Base-by-base conservation (phyloP, 495 filamentous ascomycete species). In the Talaromyces proteolyticus region DNA sequence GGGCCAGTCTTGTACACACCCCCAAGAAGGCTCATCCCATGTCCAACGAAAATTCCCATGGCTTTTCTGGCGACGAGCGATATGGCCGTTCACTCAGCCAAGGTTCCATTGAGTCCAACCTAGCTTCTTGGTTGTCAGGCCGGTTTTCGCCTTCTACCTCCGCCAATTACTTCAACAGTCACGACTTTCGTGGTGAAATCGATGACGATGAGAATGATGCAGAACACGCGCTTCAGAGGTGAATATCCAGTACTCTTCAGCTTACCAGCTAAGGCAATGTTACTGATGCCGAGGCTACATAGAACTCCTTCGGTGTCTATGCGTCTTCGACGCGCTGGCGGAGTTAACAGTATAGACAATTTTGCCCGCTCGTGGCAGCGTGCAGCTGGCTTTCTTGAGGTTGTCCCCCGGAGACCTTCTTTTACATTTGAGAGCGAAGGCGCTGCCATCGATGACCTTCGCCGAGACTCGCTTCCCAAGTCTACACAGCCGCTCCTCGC, bases 341-440 rank as follows among this genome's bases (percentile, higher is more conserved):
- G 93, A 23, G 85, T 89, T 44, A 98, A 98, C 64, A 93, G 87
- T 61, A 84, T 97, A 57, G 84, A 94, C 56, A 96, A 91, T 58
- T 98, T 98, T 63, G 87, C 93, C 42, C 81, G 88, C 41, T 94
- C 88, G 55, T 97, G 92, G 90, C 89, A 89, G 60, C 81, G 93
- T 58, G 93, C 93, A 26, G 91, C 92, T 3, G 82, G 78, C 26
- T 98, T 96, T 72, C 76, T 78, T 21, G 92, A 96, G 62, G 85
- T 95, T 44, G 77, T 90, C 14, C 87, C 89, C 4, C 81, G 84
- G 19, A 80, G 82, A 3, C 80, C 83, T 16, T 82, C 88, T 19
- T 88, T 94, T 57, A 68, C 86, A 11, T 68, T 65, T 16, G 75
- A 75, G 18, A 73, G 77, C 47, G 77, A 78, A 40, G 47, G 38